Evolutionary conservation across 192 early-diverging fungal species (phyloP).

Genomic region (Backusella morwellensis): DNA sequence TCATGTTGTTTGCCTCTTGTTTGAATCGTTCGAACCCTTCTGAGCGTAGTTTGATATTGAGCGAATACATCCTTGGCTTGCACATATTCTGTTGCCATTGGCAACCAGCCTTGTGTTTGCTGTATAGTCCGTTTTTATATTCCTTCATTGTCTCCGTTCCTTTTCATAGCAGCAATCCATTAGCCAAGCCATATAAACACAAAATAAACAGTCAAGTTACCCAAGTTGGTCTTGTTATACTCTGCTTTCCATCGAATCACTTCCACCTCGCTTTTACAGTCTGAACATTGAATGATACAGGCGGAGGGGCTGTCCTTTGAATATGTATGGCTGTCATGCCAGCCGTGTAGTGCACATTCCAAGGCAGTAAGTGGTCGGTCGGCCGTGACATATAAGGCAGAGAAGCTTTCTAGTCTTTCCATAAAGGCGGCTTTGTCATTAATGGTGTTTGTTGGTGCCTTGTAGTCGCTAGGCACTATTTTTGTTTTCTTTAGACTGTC

Average conservation of each 20-base stretch:
- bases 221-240: not conserved
- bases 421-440: not conserved
- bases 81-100: not conserved
- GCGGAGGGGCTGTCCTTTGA: not conserved
- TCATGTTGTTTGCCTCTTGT: not conserved
- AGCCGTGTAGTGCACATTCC: not conserved
- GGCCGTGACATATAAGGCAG: not conserved
- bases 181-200: not conserved
- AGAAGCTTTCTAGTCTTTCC: not conserved
- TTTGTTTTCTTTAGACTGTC: not conserved
- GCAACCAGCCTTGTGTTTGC: not conserved
- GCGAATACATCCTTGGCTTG: not conserved
- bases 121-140: not conserved
- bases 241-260: not conserved
- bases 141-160: not conserved
- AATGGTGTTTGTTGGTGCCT: not conserved
- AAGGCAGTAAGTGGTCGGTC: not conserved
- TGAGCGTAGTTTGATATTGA: not conserved
- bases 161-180: not conserved
- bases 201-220: not conserved
- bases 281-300: not conserved
- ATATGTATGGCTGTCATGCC: not conserved
- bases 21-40: not conserved
- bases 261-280: not conserved
- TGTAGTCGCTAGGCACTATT: not conserved